phyloP scores from a whole-genome alignment of 805 yeast species.

The Starmerella khaoyaiensis region DNA sequence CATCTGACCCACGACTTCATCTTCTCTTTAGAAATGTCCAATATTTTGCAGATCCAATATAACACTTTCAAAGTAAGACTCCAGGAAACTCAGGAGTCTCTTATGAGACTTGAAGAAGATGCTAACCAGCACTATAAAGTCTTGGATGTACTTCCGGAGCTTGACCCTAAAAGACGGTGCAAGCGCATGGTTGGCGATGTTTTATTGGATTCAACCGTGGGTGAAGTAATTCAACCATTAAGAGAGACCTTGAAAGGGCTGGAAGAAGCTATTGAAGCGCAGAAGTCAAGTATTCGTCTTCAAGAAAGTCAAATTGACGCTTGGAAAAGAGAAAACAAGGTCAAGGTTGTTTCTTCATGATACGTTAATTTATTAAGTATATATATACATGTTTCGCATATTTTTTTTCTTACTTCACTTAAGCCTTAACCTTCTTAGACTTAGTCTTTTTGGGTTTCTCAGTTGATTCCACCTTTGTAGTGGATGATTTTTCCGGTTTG shows the following conservation, averaged over 20 bases:
- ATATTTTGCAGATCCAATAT: constrained; percentile 34
- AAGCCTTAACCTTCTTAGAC: neutral
- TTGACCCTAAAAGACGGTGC: constrained; percentile 56
- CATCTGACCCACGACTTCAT: too few relatives aligned
- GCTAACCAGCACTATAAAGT: constrained; percentile 41
- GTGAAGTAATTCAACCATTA: constrained; percentile 56
- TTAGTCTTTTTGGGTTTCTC: neutral
- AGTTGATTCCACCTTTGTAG: too few relatives aligned
- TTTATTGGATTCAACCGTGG: constrained; percentile 66
- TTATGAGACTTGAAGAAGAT: constrained; percentile 32
- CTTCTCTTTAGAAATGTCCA: too few relatives aligned
- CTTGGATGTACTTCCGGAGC: constrained; percentile 39
- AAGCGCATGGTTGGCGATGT: constrained; percentile 93
- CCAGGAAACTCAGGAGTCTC: constrained; percentile 28
- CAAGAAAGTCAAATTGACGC: constrained; percentile 34
- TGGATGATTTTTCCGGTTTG: constrained; percentile 1
- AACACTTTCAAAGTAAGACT: constrained; percentile 29
- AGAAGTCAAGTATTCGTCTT: constrained; percentile 31
- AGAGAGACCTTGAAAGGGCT: constrained; percentile 43
- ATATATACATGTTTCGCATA: too few relatives aligned
- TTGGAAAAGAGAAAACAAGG: constrained; percentile 41
- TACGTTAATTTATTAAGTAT: too few relatives aligned
- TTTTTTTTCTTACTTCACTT: neutral
- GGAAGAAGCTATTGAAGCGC: constrained; percentile 29
- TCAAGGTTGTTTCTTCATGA: constrained; percentile 33